Base-by-base conservation (phyloP, 495 filamentous ascomycete species). In the Saxophila tyrrhenica region DNA sequence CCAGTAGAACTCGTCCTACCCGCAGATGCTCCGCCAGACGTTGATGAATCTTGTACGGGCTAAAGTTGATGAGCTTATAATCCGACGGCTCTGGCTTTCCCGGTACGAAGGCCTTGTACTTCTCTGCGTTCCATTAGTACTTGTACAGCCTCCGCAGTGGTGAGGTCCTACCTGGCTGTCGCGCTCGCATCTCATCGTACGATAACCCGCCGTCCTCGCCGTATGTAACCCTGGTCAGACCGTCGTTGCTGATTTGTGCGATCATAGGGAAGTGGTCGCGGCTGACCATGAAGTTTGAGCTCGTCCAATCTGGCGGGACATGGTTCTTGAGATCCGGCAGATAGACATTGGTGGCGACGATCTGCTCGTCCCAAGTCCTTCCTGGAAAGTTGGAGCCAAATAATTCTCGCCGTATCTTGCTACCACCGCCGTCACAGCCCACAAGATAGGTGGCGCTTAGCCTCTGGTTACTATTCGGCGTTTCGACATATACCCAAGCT, bases 41-140 rank as follows among this genome's bases (percentile, higher is more conserved):
- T 59, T 83, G 79, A 55, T 83, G 80, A 60, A 83, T 69, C 55
- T 71, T 75, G 59, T 82, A 83, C 5, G 79, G 80, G 44, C 70
- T 74, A 50, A 76, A 71, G 58, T 68, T 77, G 41, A 75, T 64
- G 19, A 83, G 5, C 41, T 67, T 67, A 64, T 83, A 83, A 25
- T 80, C 71, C 39, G 54, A 68, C 2, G 78, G 77, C 58, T 75
- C 75, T 2, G 78, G 79, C 51, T 75, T 70, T 0, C 78, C 79
- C 0, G 78, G 79, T 3, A 83, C 62, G 50, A 82, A 74, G 15
- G 70, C 60, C 54, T 77, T 72, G 62, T 72, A 83, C 45, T 74
- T 73, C 51, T 55, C 64, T n/a, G n/a, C n/a, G n/a, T n/a, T n/a
- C n/a, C n/a, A n/a, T n/a, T n/a, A n/a, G n/a, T n/a, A n/a, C n/a